A percentile compares a stretch with the other conserved stretches of the same genome.
Conservation (phyloP, 2,329 filamentous ascomycete genomes). For the Purpureocillium lavendulum region DNA sequence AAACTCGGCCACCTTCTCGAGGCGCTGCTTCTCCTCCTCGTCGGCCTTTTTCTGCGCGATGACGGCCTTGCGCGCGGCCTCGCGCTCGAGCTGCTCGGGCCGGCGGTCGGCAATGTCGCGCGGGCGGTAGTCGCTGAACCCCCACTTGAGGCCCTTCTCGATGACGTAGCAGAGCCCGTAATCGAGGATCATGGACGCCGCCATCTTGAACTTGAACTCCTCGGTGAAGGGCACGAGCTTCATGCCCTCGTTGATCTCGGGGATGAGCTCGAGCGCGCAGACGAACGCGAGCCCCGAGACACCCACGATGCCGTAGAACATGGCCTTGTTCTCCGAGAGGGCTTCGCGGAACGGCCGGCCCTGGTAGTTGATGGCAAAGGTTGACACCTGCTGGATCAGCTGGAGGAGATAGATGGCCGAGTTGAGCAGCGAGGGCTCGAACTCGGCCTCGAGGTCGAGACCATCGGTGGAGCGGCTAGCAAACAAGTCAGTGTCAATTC, state of each 20-base stretch:
- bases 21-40: constrained; percentile 42
- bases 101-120: constrained; percentile 87
- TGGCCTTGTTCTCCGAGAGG: constrained; percentile 89
- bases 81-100: constrained; percentile 75
- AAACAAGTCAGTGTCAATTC: background rate
- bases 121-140: constrained; percentile 86
- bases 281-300: constrained; percentile 87
- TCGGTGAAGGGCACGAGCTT: constrained; percentile 81
- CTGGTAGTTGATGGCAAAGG: constrained; percentile 99
- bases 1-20: constrained; percentile 50
- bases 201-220: constrained; percentile 86
- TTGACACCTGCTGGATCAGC: constrained; percentile 97
- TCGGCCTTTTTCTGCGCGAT: constrained; percentile 40
- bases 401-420: constrained; percentile 94
- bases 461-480: constrained; percentile 40
- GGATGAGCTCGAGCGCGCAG: constrained; percentile 90
- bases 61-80: constrained; percentile 58
- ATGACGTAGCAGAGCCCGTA: constrained; percentile 81
- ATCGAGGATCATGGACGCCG: constrained; percentile 75
- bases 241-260: constrained; percentile 89
- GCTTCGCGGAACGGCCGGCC: constrained; percentile 95
- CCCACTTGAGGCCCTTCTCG: constrained; percentile 73
- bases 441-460: constrained; percentile 90
- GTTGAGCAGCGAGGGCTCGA: constrained; percentile 88
- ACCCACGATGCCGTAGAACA: constrained; percentile 94